phyloP scores from a whole-genome alignment of 805 yeast genomes.

The Saturnispora mendoncae region DNA sequence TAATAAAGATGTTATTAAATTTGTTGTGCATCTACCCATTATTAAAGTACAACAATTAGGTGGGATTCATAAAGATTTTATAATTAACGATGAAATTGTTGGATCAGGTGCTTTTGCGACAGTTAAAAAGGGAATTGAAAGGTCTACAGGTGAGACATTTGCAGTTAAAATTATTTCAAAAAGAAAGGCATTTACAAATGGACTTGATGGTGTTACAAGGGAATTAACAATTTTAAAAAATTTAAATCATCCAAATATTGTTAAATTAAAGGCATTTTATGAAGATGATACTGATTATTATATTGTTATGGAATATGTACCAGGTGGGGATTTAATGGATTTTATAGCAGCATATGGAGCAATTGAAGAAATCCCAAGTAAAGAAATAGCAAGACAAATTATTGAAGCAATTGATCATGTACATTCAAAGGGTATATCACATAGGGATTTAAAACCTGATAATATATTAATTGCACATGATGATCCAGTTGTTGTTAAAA shows the following conservation, averaged over 20 bases:
- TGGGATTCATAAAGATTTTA: slow-evolving; percentile 41
- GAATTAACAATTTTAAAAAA: slow-evolving; percentile 75
- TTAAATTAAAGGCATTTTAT: slow-evolving; percentile 69
- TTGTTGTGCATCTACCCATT: slow-evolving; percentile 41
- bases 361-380: slow-evolving; percentile 83
- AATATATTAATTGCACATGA: slow-evolving; percentile 84
- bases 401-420: slow-evolving; percentile 79
- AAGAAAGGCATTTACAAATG: slow-evolving; percentile 66
- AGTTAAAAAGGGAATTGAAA: slow-evolving; percentile 82
- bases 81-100: slow-evolving; percentile 72
- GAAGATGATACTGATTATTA: slow-evolving; percentile 78
- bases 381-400: slow-evolving; percentile 78
- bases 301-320: slow-evolving; percentile 89
- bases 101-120: slow-evolving; percentile 99
- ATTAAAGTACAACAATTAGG: slow-evolving; percentile 5
- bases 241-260: slow-evolving; percentile 79
- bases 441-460: slow-evolving; percentile 94
- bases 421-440: slow-evolving; percentile 87
- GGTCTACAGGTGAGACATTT: slow-evolving; percentile 73
- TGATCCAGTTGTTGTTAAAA: slow-evolving; percentile 85
- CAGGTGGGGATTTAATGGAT: slow-evolving; percentile 98
- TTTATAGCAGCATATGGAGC: slow-evolving; percentile 89
- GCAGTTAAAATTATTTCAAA: slow-evolving; percentile 89
- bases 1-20: slow-evolving; percentile 51
- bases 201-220: slow-evolving; percentile 72